Percentiles rank a stretch among this genome's conserved stretches.
phyloP scores from a whole-genome alignment of 306 rosid genomes.

The Fagus sylvatica region DNA sequence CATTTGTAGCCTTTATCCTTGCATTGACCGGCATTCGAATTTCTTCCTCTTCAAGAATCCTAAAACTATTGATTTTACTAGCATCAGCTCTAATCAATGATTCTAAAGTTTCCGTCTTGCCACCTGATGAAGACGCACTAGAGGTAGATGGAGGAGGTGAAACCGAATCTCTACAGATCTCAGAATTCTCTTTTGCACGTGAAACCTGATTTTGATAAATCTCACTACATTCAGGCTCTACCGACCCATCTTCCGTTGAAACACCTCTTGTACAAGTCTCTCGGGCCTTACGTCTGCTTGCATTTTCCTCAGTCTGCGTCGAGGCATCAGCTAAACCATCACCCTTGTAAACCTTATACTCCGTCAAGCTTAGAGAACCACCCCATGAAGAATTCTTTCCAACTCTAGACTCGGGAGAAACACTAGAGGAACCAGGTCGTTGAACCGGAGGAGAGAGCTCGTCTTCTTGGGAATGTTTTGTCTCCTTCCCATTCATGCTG shows the following conservation, averaged over 20 bases:
- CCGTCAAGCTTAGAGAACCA: slow-evolving; percentile 64
- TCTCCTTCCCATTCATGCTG: slow-evolving; percentile 73
- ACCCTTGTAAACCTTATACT: slow-evolving; percentile 66
- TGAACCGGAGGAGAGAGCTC: slow-evolving; percentile 57
- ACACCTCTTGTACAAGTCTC: slow-evolving; percentile 86
- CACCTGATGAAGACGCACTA: slow-evolving; percentile 67
- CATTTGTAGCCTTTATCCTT: slow-evolving; percentile 67
- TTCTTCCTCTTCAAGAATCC: slow-evolving; percentile 68
- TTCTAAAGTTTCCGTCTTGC: slow-evolving; percentile 85
- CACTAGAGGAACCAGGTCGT: slow-evolving; percentile 50
- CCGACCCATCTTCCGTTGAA: slow-evolving; percentile 75
- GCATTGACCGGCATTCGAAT: slow-evolving; percentile 57
- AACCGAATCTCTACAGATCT: slow-evolving; percentile 47
- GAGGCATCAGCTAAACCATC: slow-evolving; percentile 87
- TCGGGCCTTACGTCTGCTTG: slow-evolving; percentile 34
- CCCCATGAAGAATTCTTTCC: slow-evolving; percentile 56
- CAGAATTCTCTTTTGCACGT: slow-evolving; percentile 45
- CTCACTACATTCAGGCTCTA: slow-evolving; percentile 53
- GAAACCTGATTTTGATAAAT: slow-evolving; percentile 31
- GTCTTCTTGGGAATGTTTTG: slow-evolving; percentile 66
- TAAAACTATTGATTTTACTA: slow-evolving; percentile 74
- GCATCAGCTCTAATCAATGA: slow-evolving; percentile 87
- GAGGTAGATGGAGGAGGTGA: slow-evolving; percentile 64
- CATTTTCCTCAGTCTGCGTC: slow-evolving; percentile 83
- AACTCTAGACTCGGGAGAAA: slow-evolving; percentile 58